Percentiles rank a stretch among this genome's conserved stretches.
Conservation (phyloP, 345 rosid genomes). For the Eucalyptus sp. region DNA sequence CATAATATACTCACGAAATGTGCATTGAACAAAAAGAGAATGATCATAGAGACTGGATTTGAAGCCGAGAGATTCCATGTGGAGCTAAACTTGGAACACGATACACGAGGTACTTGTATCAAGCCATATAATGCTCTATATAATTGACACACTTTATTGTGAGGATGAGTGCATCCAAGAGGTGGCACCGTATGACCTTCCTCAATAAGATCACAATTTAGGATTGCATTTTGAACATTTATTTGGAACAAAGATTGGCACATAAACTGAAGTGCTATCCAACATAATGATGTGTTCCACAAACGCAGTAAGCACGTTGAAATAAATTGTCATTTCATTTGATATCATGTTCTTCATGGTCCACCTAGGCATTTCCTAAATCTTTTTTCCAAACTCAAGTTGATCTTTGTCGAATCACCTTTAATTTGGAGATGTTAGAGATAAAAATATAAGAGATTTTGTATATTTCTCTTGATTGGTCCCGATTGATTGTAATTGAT, state of each 20-base stretch:
- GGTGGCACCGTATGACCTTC: background rate
- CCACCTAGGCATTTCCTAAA: background rate
- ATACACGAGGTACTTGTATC: fast-evolving
- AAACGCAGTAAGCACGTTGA: background rate
- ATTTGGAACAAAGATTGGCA: background rate
- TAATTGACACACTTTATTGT: background rate
- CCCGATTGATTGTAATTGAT: fast-evolving
- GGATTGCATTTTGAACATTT: background rate
- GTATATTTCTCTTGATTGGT: background rate
- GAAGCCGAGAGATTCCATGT: background rate
- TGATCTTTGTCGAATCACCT: background rate
- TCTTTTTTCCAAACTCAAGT: background rate
- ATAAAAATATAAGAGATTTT: background rate
- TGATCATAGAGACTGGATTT: background rate
- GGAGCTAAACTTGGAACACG: background rate
- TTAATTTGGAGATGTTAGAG: background rate
- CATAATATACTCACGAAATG: background rate
- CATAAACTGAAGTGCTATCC: background rate
- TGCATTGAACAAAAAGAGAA: background rate
- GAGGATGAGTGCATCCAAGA: background rate
- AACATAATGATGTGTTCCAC: background rate
- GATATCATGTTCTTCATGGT: background rate
- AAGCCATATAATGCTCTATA: background rate
- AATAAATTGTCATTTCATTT: background rate
- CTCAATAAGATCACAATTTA: background rate